Evolutionary conservation across 805 yeast genomes (phyloP).

Genomic region (Candida michaelii): DNA sequence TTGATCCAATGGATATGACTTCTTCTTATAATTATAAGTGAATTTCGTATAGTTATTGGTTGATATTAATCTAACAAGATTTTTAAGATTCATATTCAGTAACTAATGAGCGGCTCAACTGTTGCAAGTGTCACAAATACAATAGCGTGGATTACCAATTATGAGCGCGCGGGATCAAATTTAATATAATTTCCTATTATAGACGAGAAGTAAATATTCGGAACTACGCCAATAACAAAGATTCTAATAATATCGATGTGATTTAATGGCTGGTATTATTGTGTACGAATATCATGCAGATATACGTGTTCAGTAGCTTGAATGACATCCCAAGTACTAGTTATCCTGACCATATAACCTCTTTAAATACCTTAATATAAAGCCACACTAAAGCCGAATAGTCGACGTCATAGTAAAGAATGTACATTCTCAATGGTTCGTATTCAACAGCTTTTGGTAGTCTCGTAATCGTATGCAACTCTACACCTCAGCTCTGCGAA

Average conservation of each 20-base stretch:
- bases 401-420: neutral
- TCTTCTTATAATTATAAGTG: neutral
- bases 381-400: no score
- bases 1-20: neutral
- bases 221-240: neutral
- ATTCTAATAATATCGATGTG: neutral
- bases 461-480: neutral
- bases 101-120: neutral
- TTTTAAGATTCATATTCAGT: neutral
- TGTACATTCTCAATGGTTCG: neutral
- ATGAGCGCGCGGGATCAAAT: constrained; percentile 1
- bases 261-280: neutral
- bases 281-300: no score
- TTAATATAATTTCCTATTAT: neutral
- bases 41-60: neutral
- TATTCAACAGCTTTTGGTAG: no score
- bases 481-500: neutral
- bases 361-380: no score
- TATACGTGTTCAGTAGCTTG: no score
- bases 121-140: neutral
- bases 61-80: neutral
- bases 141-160: neutral
- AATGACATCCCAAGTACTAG: no score
- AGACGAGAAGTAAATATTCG: neutral
- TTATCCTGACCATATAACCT: no score